Percentiles rank a stretch among this genome's conserved stretches.
These are phyloP conservation scores for Diaporthe citri DNA, from an alignment of 2,329 filamentous ascomycete genomes.

Conservation along the genomic window DNA sequence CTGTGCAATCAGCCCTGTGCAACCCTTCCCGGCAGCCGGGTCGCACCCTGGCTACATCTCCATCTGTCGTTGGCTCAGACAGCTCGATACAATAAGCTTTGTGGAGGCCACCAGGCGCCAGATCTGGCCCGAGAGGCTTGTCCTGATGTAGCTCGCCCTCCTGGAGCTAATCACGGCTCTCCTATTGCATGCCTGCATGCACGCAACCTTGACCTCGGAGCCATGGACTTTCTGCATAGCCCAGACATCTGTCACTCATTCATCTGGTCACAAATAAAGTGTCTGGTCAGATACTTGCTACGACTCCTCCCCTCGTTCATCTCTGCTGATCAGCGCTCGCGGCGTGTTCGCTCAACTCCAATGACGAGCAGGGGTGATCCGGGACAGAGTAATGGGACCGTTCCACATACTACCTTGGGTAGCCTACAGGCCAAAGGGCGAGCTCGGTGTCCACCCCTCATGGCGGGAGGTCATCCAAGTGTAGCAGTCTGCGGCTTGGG, in stretches of 20 bases:
- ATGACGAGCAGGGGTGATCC: neutral
- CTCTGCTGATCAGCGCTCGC: neutral
- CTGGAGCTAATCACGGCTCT: neutral
- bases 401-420: neutral
- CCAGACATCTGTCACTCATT: neutral
- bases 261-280: too few species aligned
- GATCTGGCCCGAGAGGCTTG: slow-evolving; percentile 16
- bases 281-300: neutral
- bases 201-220: neutral
- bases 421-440: neutral
- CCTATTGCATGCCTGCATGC: neutral
- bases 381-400: neutral
- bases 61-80: neutral
- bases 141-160: slow-evolving; percentile 1
- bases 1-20: slow-evolving; percentile 17
- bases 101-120: slow-evolving; percentile 6
- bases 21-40: slow-evolving; percentile 3
- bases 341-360: neutral
- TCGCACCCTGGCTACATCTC: neutral
- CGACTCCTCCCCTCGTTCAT: neutral
- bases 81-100: slow-evolving; percentile 1
- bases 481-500: neutral
- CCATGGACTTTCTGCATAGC: neutral
- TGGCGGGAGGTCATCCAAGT: neutral
- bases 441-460: neutral